A percentile compares a stretch with the other conserved stretches of the same genome.
These are phyloP conservation scores for Suillus subaureus DNA, from an alignment of 768 basidiomycete species.

Conservation along the genomic window DNA sequence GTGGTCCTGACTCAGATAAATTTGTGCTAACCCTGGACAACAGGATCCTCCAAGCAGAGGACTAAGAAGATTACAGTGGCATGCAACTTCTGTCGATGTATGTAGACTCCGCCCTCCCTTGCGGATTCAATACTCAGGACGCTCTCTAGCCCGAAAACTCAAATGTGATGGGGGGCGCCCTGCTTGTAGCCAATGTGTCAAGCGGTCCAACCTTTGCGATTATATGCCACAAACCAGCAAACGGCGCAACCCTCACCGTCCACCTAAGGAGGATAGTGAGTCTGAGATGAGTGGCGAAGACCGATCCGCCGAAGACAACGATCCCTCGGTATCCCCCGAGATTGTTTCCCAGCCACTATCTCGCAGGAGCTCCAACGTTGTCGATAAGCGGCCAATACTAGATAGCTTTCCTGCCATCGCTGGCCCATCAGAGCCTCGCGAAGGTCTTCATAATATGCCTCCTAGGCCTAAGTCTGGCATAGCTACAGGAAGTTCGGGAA, in stretches of 20 bases:
- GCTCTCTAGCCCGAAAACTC: slow-evolving; percentile 71
- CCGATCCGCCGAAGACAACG: slow-evolving; percentile 50
- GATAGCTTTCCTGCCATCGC: slow-evolving; percentile 32
- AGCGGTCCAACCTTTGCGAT: slow-evolving; percentile 77
- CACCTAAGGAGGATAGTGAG: slow-evolving; percentile 59
- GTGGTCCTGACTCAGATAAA: slow-evolving; percentile 12
- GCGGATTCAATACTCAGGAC: slow-evolving; percentile 21
- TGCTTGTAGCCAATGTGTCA: slow-evolving; percentile 79
- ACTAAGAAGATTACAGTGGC: slow-evolving; percentile 89
- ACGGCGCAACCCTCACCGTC: slow-evolving; percentile 66
- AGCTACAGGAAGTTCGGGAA: slow-evolving; percentile 19
- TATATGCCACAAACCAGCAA: slow-evolving; percentile 76
- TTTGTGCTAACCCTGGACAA: slow-evolving; percentile 19
- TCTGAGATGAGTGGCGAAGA: slow-evolving; percentile 69
- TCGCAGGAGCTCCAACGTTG: slow-evolving; percentile 37
- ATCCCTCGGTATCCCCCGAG: slow-evolving; percentile 60
- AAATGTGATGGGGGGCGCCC: slow-evolving; percentile 89
- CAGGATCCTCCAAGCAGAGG: slow-evolving; percentile 65
- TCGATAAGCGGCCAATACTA: slow-evolving; percentile 36
- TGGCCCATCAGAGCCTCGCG: slow-evolving; percentile 47
- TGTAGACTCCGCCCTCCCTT: slow-evolving; percentile 35
- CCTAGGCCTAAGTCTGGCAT: slow-evolving; percentile 36
- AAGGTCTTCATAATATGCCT: slow-evolving; percentile 40
- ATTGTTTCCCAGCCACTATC: slow-evolving; percentile 36
- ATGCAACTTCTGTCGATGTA: slow-evolving; percentile 90